phyloP scores from a whole-genome alignment of 2,329 filamentous ascomycete genomes.

The Aureobasidium sp. region DNA sequence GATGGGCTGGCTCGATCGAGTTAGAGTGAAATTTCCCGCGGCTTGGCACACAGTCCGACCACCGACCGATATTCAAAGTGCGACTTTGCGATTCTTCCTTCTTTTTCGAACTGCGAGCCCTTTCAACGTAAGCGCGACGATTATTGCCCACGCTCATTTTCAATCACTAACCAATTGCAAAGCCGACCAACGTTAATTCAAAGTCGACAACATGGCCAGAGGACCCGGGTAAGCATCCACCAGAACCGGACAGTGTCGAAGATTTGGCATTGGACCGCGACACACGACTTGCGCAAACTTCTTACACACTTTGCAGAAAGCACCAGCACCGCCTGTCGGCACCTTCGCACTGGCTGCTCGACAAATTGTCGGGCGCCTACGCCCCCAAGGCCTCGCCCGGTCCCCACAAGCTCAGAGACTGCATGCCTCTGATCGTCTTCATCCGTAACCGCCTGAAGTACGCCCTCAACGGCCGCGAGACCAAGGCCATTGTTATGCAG shows the following conservation, averaged over 20 bases:
- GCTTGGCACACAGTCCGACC: neutral
- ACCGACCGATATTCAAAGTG: neutral
- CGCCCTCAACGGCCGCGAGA: slow-evolving; percentile 97
- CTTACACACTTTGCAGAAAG: slow-evolving; percentile 65
- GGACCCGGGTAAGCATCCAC: slow-evolving; percentile 38
- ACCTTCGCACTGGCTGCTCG: slow-evolving; percentile 98
- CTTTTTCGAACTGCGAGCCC: neutral
- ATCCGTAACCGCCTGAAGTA: slow-evolving; percentile 82
- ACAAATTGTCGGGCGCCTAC: slow-evolving; percentile 89
- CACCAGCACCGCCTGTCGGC: slow-evolving; percentile 99
- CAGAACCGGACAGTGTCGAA: slow-evolving; percentile 17
- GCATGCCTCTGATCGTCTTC: slow-evolving; percentile 98
- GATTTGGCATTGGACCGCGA: slow-evolving; percentile 4
- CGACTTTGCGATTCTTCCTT: neutral
- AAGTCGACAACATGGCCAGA: slow-evolving; percentile 53
- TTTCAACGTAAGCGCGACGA: slow-evolving; percentile 14
- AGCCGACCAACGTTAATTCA: slow-evolving; percentile 14
- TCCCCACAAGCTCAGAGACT: slow-evolving; percentile 99
- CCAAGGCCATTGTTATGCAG: slow-evolving; percentile 97
- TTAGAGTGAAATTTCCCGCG: neutral
- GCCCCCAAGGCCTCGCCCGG: slow-evolving; percentile 64
- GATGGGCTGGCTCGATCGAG: neutral
- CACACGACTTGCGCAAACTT: slow-evolving; percentile 16
- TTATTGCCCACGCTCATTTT: slow-evolving; percentile 10
- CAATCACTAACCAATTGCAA: slow-evolving; percentile 7